Conservation (phyloP, 2,329 filamentous ascomycete species). For the Botrytis paeoniae region DNA sequence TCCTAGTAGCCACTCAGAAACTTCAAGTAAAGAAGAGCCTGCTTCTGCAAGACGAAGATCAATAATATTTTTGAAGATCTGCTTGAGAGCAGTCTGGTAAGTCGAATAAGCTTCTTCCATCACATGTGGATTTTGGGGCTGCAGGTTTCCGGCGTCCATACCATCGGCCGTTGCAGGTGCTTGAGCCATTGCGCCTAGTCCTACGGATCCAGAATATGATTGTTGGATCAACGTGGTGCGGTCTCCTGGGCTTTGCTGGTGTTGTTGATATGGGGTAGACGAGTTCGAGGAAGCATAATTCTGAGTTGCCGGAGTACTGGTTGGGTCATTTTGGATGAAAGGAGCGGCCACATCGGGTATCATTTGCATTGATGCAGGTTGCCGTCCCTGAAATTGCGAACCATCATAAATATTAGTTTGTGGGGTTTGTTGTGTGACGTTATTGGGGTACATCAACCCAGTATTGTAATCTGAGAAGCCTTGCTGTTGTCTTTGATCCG, state of each 20-base stretch:
- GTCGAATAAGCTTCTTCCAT: constrained; percentile 67
- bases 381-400: constrained; percentile 71
- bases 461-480: constrained; percentile 58
- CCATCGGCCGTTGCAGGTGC: constrained; percentile 39
- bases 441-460: constrained; percentile 76
- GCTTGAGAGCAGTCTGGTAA: constrained; percentile 59
- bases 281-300: constrained; percentile 50
- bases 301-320: constrained; percentile 54
- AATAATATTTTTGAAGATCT: constrained; percentile 60
- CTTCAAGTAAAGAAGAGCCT: constrained; percentile 54
- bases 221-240: constrained; percentile 54
- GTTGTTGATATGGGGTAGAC: constrained; percentile 55
- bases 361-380: constrained; percentile 75
- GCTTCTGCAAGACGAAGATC: constrained; percentile 59
- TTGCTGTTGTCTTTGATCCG: constrained; percentile 55
- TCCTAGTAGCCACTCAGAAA: constrained; percentile 64
- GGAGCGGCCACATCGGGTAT: constrained; percentile 69
- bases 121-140: constrained; percentile 48
- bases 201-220: constrained; percentile 49
- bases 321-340: constrained; percentile 70
- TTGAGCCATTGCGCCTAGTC: constrained; percentile 48
- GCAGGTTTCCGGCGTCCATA: constrained; percentile 58
- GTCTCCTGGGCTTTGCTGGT: constrained; percentile 53
- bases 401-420: constrained; percentile 72
- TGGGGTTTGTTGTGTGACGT: constrained; percentile 62